A percentile compares a stretch with the other conserved stretches of the same genome.
phyloP scores from a whole-genome alignment of 192 early-diverging fungal genomes.

The Mortierella antarctica region DNA sequence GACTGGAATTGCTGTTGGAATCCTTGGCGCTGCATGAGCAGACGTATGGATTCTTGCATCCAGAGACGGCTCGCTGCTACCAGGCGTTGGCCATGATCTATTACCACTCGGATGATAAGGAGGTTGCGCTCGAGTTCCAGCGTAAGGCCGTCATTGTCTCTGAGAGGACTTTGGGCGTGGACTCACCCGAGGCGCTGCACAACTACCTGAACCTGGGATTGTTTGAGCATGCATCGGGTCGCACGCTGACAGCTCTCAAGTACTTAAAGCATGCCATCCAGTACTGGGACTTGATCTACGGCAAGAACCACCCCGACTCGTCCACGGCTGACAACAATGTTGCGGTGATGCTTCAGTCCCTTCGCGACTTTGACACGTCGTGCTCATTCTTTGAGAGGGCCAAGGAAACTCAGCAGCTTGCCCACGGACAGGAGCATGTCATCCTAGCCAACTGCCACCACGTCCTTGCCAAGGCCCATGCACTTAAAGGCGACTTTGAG shows the following conservation, averaged over 20 bases:
- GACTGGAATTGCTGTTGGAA: conserved; percentile 85
- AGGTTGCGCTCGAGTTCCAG: conserved; percentile 74
- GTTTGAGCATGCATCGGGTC: conserved; percentile 87
- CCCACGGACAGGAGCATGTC: conserved; percentile 78
- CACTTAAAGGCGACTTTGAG: conserved; percentile 76
- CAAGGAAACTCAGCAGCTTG: conserved; percentile 68
- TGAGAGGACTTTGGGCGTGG: conserved; percentile 89
- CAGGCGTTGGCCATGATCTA: conserved; percentile 84
- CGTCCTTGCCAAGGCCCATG: conserved; percentile 80
- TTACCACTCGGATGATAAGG: conserved; percentile 74
- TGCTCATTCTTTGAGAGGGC: conserved; percentile 80
- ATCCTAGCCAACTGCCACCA: conserved; percentile 66
- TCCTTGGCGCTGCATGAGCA: conserved; percentile 92
- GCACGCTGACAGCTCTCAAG: conserved; percentile 76
- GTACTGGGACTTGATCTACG: conserved; percentile 83
- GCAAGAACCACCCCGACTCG: conserved; percentile 82
- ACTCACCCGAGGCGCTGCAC: conserved; percentile 87
- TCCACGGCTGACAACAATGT: conserved; percentile 86
- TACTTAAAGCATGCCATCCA: conserved; percentile 86
- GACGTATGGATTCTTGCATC: conserved; percentile 91
- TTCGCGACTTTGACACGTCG: conserved; percentile 68
- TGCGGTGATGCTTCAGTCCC: conserved; percentile 79
- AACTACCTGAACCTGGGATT: conserved; percentile 92
- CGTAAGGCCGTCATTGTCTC: conserved; percentile 86
- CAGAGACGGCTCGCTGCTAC: conserved; percentile 90